phyloP scores from a whole-genome alignment of 2,329 filamentous ascomycete species.

The Ophioceras dolichostomum region DNA sequence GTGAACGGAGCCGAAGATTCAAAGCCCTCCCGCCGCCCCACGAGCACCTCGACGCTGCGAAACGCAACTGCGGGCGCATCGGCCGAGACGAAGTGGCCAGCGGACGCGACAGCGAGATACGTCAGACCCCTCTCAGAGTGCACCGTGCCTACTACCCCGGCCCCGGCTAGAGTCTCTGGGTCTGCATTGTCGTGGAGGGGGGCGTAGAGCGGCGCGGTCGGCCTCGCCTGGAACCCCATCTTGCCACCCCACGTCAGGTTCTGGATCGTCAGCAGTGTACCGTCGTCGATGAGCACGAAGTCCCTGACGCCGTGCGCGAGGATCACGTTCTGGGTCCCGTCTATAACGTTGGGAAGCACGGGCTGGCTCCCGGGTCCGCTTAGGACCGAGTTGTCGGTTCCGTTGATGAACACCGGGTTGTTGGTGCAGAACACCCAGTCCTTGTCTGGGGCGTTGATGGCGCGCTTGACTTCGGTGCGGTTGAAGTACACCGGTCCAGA shows the following conservation, averaged over 20 bases:
- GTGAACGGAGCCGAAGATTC: no score
- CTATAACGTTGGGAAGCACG: constrained; percentile 59
- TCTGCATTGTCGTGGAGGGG: constrained; percentile 42
- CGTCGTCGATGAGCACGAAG: constrained; percentile 53
- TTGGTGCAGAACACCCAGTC: constrained; percentile 16
- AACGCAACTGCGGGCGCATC: constrained; percentile 59
- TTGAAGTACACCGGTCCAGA: constrained; percentile 48
- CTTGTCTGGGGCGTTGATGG: constrained; percentile 57
- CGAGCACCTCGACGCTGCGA: constrained; percentile 59
- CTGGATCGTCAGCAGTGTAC: constrained; percentile 59
- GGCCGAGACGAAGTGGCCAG: constrained; percentile 56
- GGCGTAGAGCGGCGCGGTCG: constrained; percentile 53
- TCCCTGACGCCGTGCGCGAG: constrained; percentile 63
- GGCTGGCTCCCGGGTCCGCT: not conserved
- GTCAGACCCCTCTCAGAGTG: constrained; percentile 64
- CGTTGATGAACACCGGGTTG: constrained; percentile 22
- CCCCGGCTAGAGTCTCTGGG: constrained; percentile 32
- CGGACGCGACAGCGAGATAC: constrained; percentile 46
- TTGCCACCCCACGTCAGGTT: constrained; percentile 65
- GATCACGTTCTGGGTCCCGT: constrained; percentile 57
- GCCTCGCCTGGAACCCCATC: constrained; percentile 18
- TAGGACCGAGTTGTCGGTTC: constrained; percentile 24
- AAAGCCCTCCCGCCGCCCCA: no score
- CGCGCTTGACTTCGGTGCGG: constrained; percentile 4
- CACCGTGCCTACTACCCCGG: constrained; percentile 52